Conservation (phyloP, 192 early-diverging fungal species). For the Phycomyces nitens region DNA sequence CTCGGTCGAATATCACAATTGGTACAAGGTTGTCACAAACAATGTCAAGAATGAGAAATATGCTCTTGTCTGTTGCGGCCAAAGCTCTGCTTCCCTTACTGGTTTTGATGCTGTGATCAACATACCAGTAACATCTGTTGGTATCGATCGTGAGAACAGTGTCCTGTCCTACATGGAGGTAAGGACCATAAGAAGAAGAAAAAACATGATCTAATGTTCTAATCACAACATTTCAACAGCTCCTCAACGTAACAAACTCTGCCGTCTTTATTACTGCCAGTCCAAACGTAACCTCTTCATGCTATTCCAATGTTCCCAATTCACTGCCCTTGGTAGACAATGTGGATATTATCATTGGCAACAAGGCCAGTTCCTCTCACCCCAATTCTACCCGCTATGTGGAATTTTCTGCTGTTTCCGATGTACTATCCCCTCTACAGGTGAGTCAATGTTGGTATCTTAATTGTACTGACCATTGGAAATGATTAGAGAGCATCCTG, state of each 20-base stretch:
- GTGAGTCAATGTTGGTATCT: background rate
- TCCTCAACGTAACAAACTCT: background rate
- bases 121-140: slow-evolving; percentile 7
- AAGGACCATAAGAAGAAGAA: background rate
- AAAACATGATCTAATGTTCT: background rate
- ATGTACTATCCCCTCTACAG: background rate
- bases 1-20: slow-evolving; percentile 8
- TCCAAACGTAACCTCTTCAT: background rate
- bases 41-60: slow-evolving; percentile 3
- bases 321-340: background rate
- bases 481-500: background rate
- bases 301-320: slow-evolving; percentile 5
- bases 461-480: background rate
- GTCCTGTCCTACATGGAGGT: slow-evolving; percentile 10
- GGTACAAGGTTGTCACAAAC: slow-evolving; percentile 18
- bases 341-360: background rate
- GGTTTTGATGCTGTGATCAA: slow-evolving; percentile 10
- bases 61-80: slow-evolving; percentile 9
- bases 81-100: background rate
- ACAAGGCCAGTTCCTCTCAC: background rate
- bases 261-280: background rate
- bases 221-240: background rate
- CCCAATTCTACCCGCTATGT: too few relatives aligned
- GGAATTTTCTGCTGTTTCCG: background rate
- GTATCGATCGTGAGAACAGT: background rate